Evolutionary conservation across 2,329 filamentous ascomycete species (phyloP), one percentile per base, ranked within the genome.

Genomic region (Fusarium setosum): DNA sequence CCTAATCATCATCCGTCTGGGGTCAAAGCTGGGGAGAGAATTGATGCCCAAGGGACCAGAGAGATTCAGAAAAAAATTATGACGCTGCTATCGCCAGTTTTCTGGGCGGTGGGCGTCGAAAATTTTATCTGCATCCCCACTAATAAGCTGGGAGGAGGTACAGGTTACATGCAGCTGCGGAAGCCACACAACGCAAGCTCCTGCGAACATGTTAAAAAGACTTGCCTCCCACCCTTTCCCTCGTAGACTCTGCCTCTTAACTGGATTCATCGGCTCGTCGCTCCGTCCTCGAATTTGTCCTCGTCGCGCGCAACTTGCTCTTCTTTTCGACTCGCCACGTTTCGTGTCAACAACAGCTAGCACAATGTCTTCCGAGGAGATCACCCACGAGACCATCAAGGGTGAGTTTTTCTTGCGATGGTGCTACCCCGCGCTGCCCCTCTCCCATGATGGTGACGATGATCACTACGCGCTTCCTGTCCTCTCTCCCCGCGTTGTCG

Each of bases 381-480:
- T 92, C 80, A 86, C 85, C 71, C 90, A 93, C 85, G 88, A 89
- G 78, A 92, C 90, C 77, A 93, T 93, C 84, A 87, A 92, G 83
- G 89, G 89, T 90, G 83, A 70, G 79, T 76, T 61, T 44, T 59
- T 62, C 65, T 62, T 12, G 18, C 34, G 50, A 44, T 61, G 67
- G 65, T 63, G 55, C 54, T 65, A 54, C 59, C 55, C 49, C 62
- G 54, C 62, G 52, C 53, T 72, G 70, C 70, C 70, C 70, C 70
- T 72, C 70, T 68, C 61, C 60, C 70, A 72, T 72, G 69, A 72
- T 69, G 58, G 59, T 42, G n/a, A n/a, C 1, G 31, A 34, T 35
- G 12, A 49, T 58, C 61, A 52, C 24, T 52, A 45, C 24, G 42
- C 29, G 47, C 42, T 37, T 32, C 15, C 20, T 59, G 26, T 18